Conservation (phyloP, 148 eudicot species). For the Rhododendron ovatum region DNA sequence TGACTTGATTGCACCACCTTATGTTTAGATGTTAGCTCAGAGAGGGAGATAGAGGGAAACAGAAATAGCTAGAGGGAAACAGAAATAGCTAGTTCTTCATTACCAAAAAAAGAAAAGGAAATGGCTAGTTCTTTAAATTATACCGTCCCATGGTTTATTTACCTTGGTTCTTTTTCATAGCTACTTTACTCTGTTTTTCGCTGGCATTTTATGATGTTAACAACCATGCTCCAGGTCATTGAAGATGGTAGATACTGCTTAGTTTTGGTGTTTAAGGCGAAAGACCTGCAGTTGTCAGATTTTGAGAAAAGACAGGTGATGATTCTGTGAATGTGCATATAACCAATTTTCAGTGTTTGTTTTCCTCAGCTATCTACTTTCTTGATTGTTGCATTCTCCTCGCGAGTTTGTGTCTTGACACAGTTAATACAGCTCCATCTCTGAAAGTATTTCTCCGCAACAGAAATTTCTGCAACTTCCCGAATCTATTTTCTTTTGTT, state of each 20-base stretch:
- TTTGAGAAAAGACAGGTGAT: conserved; percentile 88
- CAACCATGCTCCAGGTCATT: conserved; percentile 47
- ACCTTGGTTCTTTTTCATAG: not conserved
- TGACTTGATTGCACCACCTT: not conserved
- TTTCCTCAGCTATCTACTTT: not conserved
- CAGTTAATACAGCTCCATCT: not conserved
- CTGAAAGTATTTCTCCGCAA: not conserved
- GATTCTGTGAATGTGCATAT: not conserved
- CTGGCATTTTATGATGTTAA: not conserved
- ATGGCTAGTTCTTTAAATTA: not conserved
- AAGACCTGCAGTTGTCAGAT: conserved; percentile 73
- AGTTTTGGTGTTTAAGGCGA: conserved; percentile 76
- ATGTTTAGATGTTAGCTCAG: not conserved
- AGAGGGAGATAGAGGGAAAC: not conserved
- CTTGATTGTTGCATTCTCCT: not conserved
- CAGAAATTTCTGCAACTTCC: not conserved
- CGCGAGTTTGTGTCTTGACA: not conserved
- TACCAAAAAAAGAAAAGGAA: not conserved
- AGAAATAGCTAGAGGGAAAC: not conserved
- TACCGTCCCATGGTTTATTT: not conserved
- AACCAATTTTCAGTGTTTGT: not conserved
- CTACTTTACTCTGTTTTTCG: not conserved
- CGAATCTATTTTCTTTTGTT: not conserved
- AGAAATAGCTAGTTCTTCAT: not conserved
- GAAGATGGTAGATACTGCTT: conserved; percentile 88